Base-by-base conservation (phyloP, 2,329 filamentous ascomycete species). In the Pseudogymnoascus sp. region DNA sequence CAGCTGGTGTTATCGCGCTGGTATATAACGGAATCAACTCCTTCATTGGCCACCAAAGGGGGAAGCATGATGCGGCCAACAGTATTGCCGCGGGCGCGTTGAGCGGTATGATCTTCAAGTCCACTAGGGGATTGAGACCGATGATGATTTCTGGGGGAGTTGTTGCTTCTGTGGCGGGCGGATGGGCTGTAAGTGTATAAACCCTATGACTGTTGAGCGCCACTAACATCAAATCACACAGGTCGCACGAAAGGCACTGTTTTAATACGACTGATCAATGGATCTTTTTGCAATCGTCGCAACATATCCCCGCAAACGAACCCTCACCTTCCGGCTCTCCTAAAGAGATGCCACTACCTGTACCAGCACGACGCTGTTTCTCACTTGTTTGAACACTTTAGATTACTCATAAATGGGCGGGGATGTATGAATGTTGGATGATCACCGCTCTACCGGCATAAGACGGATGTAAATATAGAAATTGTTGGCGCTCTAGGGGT, bases 81-180 rank as follows among this genome's bases (percentile, higher is more conserved):
- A 95, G 91, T 67, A 84, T 99, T 62, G 77, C 84, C 19, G 93
- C 95, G 4, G 95, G 96, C 68, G 89, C 83, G 1, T 75, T 99
- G 70, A 96, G 92, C 73, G 95, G 95, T 64, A 93, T 93, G 83
- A 75, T 99, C 13, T 99, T 99, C 80, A 97, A 97, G 83, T 96
- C 93, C 76, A 97, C 96, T 59, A 85, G 90, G 72, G 95, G 95
- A 5, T 67, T 95, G 66, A 85, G 90, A 76, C 93, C 92, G 35
- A 97, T 97, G 93, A 82, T 95, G 80, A 95, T 97, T 72, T 96
- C 93, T 37, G 90, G 92, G 67, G 91, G 88, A 70, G 88, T 99
- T 68, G 93, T 97, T 64, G 95, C 88, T 62, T 85, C 87, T 44
- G 83, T 95, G 67, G 96, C 95, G 63, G 92, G 90, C 68, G 83